Conservation (phyloP, 228 moss, liverwort and hornwort genomes). For the Sphagnum fallax region DNA sequence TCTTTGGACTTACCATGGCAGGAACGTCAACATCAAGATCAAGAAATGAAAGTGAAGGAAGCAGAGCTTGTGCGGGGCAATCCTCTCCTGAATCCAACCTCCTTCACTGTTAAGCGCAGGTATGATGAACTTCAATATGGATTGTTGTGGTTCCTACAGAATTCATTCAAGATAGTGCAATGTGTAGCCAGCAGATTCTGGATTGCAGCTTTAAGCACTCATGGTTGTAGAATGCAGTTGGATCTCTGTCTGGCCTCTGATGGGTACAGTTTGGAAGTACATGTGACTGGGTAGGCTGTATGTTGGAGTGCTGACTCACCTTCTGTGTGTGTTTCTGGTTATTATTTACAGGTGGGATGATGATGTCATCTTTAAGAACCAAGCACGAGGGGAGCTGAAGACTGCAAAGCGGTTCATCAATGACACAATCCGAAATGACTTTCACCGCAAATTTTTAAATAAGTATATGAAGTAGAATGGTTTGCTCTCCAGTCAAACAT, state of each 20-base stretch:
- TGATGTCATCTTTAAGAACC: constrained; percentile 94
- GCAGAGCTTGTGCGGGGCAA: constrained; percentile 92
- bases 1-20: constrained; percentile 8
- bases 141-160: too few species aligned
- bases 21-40: constrained; percentile 81
- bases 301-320: too few species aligned
- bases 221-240: neutral
- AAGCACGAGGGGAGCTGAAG: constrained; percentile 90
- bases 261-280: neutral
- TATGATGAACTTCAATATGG: constrained; percentile 4
- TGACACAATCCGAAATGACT: constrained; percentile 97
- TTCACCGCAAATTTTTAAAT: constrained; percentile 95
- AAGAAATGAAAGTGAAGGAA: constrained; percentile 88
- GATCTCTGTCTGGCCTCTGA: neutral
- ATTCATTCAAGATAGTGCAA: too few species aligned
- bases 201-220: neutral
- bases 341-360: constrained; percentile 77
- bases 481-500: neutral
- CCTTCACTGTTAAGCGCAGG: constrained; percentile 97
- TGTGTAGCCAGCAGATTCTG: neutral
- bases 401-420: constrained; percentile 91
- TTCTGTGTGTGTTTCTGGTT: too few species aligned
- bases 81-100: constrained; percentile 82
- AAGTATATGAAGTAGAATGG: constrained; percentile 67
- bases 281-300: too few species aligned